A percentile compares a stretch with the other conserved stretches of the same genome.
phyloP scores from a whole-genome alignment of 108 stramenopile species.

The Cafeteria roenbergensis region DNA sequence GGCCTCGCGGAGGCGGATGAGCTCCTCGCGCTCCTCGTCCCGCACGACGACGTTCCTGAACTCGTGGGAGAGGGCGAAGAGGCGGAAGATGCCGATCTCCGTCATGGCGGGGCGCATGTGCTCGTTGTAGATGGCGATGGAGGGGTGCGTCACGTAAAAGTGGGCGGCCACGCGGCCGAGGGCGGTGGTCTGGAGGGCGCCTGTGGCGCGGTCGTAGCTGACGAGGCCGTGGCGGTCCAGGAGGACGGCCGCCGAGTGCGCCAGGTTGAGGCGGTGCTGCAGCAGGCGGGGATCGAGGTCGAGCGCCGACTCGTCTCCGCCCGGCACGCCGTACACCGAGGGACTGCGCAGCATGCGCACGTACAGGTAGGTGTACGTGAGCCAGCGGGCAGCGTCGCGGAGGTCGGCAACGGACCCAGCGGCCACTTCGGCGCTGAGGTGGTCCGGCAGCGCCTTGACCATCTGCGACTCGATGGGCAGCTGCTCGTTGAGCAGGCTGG shows the following conservation, averaged over 20 bases:
- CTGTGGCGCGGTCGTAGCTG: slow-evolving; percentile 78
- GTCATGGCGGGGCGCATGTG: slow-evolving; percentile 88
- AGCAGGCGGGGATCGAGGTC: slow-evolving; percentile 70
- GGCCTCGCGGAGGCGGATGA: slow-evolving; percentile 72
- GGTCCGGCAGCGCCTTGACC: slow-evolving; percentile 79
- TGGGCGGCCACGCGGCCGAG: slow-evolving; percentile 88
- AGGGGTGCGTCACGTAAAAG: slow-evolving; percentile 88
- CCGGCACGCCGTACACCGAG: slow-evolving; percentile 59
- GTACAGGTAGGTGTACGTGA: slow-evolving; percentile 95
- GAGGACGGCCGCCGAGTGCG: slow-evolving; percentile 70
- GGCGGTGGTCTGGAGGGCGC: slow-evolving; percentile 73
- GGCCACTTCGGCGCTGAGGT: slow-evolving; percentile 92
- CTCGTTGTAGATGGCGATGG: slow-evolving; percentile 83
- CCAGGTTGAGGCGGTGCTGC: slow-evolving; percentile 71
- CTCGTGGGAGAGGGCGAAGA: slow-evolving; percentile 87
- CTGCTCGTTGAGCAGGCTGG: slow-evolving; percentile 92
- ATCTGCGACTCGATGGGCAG: slow-evolving; percentile 96
- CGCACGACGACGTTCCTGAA: slow-evolving; percentile 86
- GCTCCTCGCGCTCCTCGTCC: slow-evolving; percentile 92
- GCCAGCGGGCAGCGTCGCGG: slow-evolving; percentile 83
- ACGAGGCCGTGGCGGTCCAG: slow-evolving; percentile 80
- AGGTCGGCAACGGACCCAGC: slow-evolving; percentile 77
- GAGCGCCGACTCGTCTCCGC: background rate
- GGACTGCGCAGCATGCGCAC: slow-evolving; percentile 92
- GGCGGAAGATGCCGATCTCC: slow-evolving; percentile 88